These are phyloP conservation scores for Rhinocladiella similis DNA, from an alignment of 2,329 filamentous ascomycete genomes.

Conservation along the genomic window DNA sequence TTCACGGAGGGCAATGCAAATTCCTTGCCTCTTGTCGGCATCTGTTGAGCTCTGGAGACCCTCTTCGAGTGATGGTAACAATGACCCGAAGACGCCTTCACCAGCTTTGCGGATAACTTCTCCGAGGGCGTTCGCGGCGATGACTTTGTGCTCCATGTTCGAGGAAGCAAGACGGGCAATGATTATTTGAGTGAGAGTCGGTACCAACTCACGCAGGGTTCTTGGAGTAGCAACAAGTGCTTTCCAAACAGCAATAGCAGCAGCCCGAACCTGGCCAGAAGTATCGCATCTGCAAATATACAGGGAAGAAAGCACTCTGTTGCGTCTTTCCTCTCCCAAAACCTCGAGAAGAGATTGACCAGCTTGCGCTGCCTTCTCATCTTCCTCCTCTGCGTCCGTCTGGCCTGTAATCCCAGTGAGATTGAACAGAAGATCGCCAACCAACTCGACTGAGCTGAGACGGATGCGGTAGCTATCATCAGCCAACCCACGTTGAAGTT, in stretches of 20 bases:
- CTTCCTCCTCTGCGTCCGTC: constrained; percentile 73
- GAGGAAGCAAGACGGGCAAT: constrained; percentile 91
- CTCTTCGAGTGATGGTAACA: constrained; percentile 89
- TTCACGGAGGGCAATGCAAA: constrained; percentile 93
- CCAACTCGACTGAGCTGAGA: constrained; percentile 95
- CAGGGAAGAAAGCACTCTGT: constrained; percentile 94
- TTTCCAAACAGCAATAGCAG: constrained; percentile 94
- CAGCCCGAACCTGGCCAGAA: constrained; percentile 82
- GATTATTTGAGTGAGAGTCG: constrained; percentile 90
- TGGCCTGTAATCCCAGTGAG: constrained; percentile 89
- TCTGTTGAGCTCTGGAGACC: constrained; percentile 85
- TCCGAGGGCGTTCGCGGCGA: constrained; percentile 93
- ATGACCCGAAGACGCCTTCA: constrained; percentile 82
- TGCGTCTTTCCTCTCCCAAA: constrained; percentile 91
- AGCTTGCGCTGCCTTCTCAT: constrained; percentile 77
- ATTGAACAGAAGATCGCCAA: constrained; percentile 96
- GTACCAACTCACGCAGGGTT: constrained; percentile 91
- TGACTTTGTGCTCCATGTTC: constrained; percentile 98
- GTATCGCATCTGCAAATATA: constrained; percentile 99
- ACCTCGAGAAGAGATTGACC: constrained; percentile 91
- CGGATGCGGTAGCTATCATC: constrained; percentile 97
- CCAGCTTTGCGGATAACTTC: constrained; percentile 97
- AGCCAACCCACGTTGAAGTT: constrained; percentile 93
- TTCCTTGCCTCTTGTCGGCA: constrained; percentile 91
- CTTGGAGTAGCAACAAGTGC: constrained; percentile 87